Base-by-base conservation (phyloP, 495 filamentous ascomycete species). In the Barbatosphaeria neglecta region DNA sequence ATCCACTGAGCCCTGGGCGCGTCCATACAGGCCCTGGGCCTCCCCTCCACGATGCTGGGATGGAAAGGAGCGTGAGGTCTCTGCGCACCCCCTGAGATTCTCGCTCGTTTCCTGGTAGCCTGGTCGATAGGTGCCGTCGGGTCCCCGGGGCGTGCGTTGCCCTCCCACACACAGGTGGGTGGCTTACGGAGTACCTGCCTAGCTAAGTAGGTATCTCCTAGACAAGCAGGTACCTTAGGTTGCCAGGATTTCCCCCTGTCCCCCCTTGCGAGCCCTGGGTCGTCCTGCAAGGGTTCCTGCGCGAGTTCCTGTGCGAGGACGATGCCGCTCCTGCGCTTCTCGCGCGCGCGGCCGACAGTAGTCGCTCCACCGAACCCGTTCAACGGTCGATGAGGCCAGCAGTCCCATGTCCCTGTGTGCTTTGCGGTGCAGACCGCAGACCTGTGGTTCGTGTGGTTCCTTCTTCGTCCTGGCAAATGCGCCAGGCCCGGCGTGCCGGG, bases 121-220 rank as follows among this genome's bases (percentile, higher is more conserved):
- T n/a, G n/a, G n/a, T n/a, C n/a, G n/a, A n/a, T n/a, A n/a, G n/a
- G n/a, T n/a, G 48, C 56, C 55, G 52, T 41, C 40, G 23, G 20
- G 57, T 60, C 54, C 57, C 47, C 50, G 57, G 22, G 25, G 41
- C 40, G 56, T 58, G 55, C 50, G 55, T n/a, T n/a, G n/a, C n/a
- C n/a, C n/a, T n/a, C n/a, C n/a, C n/a, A n/a, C n/a, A n/a, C n/a
- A n/a, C n/a, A n/a, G n/a, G n/a, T n/a, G n/a, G n/a, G n/a, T n/a
- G n/a, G n/a, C n/a, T n/a, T n/a, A n/a, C n/a, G n/a, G n/a, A n/a
- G n/a, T n/a, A n/a, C n/a, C n/a, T n/a, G n/a, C n/a, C n/a, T n/a
- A n/a, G n/a, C n/a, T n/a, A n/a, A n/a, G n/a, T n/a, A n/a, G n/a
- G n/a, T n/a, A n/a, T n/a, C n/a, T n/a, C n/a, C n/a, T n/a, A n/a